A percentile compares a stretch with the other conserved stretches of the same genome.
Conservation (phyloP, 2,329 filamentous ascomycete species). For the Sphaerulina musiva region DNA sequence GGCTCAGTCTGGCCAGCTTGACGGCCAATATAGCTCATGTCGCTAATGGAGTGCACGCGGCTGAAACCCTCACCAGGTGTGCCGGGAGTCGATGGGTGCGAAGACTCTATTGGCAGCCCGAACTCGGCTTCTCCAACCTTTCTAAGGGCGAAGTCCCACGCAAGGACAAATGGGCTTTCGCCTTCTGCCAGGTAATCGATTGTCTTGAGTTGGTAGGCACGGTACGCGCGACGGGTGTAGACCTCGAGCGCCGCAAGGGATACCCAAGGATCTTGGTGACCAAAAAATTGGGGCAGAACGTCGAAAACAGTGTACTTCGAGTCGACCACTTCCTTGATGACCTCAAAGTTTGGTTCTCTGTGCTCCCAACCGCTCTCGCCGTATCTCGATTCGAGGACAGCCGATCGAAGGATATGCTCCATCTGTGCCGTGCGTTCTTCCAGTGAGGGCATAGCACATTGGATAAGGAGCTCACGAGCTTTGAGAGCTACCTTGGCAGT, state of each 20-base stretch:
- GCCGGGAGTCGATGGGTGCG: constrained; percentile 69
- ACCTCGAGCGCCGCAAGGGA: constrained; percentile 89
- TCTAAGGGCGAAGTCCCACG: constrained; percentile 92
- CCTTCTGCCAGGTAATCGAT: constrained; percentile 77
- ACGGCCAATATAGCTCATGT: constrained; percentile 81
- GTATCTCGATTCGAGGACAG: constrained; percentile 93
- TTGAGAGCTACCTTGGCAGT: constrained; percentile 96
- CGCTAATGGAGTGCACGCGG: constrained; percentile 88
- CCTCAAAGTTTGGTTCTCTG: constrained; percentile 78
- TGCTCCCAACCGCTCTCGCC: constrained; percentile 97
- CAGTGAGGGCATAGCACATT: constrained; percentile 89
- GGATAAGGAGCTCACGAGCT: constrained; percentile 93
- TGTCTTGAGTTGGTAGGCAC: constrained; percentile 84
- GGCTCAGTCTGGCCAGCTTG: constrained; percentile 63
- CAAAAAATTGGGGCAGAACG: constrained; percentile 90
- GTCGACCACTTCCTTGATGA: constrained; percentile 96
- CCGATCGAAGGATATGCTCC: constrained; percentile 95
- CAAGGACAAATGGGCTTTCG: constrained; percentile 71
- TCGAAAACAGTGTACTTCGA: constrained; percentile 99
- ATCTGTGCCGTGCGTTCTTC: constrained; percentile 94
- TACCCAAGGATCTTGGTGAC: constrained; percentile 89
- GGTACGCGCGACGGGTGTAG: constrained; percentile 92
- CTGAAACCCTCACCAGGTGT: constrained; percentile 58
- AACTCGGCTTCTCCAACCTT: constrained; percentile 92
- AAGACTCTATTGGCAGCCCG: constrained; percentile 70